Evolutionary conservation across 371 early-diverging fungal genomes (phyloP), one percentile per base, ranked within the genome.

Genomic region (Zopfochytrium polystomum): DNA sequence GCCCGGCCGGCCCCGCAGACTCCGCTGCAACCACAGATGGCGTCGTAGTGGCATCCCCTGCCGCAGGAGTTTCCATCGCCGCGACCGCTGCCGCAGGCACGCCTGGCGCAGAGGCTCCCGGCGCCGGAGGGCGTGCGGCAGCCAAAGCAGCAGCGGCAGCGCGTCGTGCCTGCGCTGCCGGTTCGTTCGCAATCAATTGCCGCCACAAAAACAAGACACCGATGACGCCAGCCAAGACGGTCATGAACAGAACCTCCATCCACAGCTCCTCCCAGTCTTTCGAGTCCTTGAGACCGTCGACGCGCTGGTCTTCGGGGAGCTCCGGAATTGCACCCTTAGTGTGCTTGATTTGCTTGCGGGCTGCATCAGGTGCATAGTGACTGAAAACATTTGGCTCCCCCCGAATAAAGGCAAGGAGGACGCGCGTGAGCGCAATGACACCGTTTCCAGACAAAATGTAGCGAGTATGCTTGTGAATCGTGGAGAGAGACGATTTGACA

Each of bases 401-500:
- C 13, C 11, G n/a, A 11, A 42, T 13, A 42, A 42, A 42, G 13
- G 42, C 42, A 15, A 52, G 45, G n/a, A 60, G 26, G 3, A 13
- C 45, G 51, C 44, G 42, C 7, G 20, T n/a, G 22, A 11, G 18
- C 3, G 25, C 2, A 3, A 30, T n/a, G n/a, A 48, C 9, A 32
- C 48, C 33, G 13, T 30, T 7, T 9, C 42, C 45, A 23, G 65
- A 29, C 20, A 35, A n/a, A 32, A 31, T 23, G 45, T 47, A 20
- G 13, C 7, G 27, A n/a, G 42, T 45, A 29, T 35, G 20, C n/a
- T 20, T 33, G 32, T 32, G n/a, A 22, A 62, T 15, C 43, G 30
- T 32, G 18, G 63, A 3, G 15, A 33, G 20, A n/a, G 27, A 5
- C 63, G 59, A 67, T 65, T 87, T 84, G n/a, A 82, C 35, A 54